A percentile compares a stretch with the other conserved stretches of the same genome.
Conservation (phyloP, 2,329 filamentous ascomycete genomes). For the Botrytis fabae region DNA sequence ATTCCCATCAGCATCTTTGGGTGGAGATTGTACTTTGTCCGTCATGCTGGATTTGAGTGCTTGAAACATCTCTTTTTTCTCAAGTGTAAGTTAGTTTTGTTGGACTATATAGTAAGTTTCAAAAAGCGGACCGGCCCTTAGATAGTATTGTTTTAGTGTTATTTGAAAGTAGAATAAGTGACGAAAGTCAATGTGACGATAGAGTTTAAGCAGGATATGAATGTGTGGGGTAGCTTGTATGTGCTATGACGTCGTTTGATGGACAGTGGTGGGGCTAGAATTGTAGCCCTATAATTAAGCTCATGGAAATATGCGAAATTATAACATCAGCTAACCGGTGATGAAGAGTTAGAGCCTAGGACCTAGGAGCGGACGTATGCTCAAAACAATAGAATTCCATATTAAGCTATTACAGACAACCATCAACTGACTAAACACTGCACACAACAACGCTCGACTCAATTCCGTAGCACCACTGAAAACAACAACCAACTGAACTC, state of each 20-base stretch:
- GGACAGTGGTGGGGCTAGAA: background rate
- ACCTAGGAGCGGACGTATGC: background rate
- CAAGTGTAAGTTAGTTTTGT: background rate
- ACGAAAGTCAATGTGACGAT: background rate
- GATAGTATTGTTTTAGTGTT: background rate
- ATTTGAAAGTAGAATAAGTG: background rate
- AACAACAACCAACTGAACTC: background rate
- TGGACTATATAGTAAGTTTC: background rate
- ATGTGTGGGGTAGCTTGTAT: constrained; percentile 19
- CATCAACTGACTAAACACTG: background rate
- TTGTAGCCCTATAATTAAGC: background rate
- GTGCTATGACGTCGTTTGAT: constrained; percentile 20
- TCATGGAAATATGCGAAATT: background rate
- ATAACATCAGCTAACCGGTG: background rate
- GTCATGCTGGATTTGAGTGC: constrained; percentile 7
- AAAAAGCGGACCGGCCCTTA: background rate
- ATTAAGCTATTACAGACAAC: background rate
- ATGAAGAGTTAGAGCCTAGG: background rate
- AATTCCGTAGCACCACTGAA: background rate
- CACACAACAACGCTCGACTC: background rate
- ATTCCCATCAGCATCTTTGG: constrained; percentile 14
- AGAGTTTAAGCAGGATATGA: constrained; percentile 18
- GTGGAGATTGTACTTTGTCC: constrained; percentile 1
- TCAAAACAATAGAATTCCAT: background rate
- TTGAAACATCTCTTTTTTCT: constrained; percentile 7